Evolutionary conservation across 1,139 yeast species (phyloP).

Genomic region (Oligophagozyma castellii): DNA sequence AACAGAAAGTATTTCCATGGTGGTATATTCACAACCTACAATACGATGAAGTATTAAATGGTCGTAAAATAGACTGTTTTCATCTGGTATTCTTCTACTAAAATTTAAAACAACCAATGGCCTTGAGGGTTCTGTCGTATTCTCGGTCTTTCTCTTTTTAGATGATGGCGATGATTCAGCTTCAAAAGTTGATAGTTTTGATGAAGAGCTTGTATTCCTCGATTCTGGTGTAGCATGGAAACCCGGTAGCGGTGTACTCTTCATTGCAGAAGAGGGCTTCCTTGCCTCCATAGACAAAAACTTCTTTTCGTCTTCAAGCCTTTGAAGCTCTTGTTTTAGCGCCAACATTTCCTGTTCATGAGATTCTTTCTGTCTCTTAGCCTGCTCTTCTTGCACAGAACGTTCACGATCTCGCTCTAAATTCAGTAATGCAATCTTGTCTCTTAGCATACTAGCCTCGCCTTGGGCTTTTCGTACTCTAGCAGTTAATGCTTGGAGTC

Average conservation of each 20-base stretch:
- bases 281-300: conserved; percentile 37
- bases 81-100: conserved; percentile 22
- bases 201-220: conserved; percentile 4
- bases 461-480: conserved; percentile 60
- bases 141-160: conserved; percentile 1
- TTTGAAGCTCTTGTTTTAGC: conserved; percentile 35
- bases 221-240: conserved; percentile 3
- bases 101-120: conserved; percentile 14
- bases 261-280: conserved; percentile 11
- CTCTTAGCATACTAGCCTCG: conserved; percentile 61
- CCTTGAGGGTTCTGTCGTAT: conserved; percentile 16
- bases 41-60: conserved; percentile 27
- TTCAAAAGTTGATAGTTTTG: conserved; percentile 1
- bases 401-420: conserved; percentile 21
- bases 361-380: conserved; percentile 29
- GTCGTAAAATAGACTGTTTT: conserved; percentile 30
- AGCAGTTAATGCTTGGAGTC: too few species aligned
- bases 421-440: conserved; percentile 42
- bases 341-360: conserved; percentile 34
- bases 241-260: conserved; percentile 11
- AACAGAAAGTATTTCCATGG: conserved; percentile 37
- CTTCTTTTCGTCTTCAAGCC: conserved; percentile 57
- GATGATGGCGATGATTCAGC: conserved; percentile 3
- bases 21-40: conserved; percentile 36
- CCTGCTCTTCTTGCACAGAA: conserved; percentile 29